Evolutionary conservation across 1,284 basidiomycete species (phyloP).

Genomic region (Irpex sp.): DNA sequence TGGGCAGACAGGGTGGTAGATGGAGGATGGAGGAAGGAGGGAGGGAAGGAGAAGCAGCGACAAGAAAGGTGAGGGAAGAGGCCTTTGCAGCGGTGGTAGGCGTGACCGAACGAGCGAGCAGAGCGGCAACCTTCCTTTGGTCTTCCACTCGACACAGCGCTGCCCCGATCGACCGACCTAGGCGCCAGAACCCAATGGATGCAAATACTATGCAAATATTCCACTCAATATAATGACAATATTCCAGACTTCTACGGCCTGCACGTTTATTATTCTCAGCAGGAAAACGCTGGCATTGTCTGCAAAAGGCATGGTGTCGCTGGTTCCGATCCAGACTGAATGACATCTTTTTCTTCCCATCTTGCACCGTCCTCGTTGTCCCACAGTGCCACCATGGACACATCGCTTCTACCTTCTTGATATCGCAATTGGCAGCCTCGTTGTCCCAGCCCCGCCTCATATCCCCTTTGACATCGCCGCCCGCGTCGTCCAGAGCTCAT

Average conservation of each 20-base stretch:
- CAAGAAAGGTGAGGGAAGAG: slow-evolving; percentile 1
- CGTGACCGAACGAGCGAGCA: background rate
- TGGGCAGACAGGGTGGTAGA: slow-evolving; percentile 4
- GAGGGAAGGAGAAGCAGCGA: slow-evolving; percentile 5
- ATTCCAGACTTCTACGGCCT: no score
- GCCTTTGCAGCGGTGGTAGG: slow-evolving; percentile 9
- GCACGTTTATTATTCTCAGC: no score
- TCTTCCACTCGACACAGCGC: background rate
- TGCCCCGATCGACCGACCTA: background rate
- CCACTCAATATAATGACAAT: background rate
- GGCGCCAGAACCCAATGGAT: background rate
- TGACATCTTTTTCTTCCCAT: background rate
- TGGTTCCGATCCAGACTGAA: background rate
- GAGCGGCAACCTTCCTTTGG: slow-evolving; percentile 15
- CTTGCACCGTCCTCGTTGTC: background rate
- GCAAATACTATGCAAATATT: background rate
- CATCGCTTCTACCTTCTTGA: no score
- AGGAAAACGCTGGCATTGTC: background rate
- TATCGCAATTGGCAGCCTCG: no score
- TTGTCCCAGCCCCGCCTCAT: no score
- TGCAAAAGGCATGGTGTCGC: background rate
- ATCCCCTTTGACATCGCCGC: no score
- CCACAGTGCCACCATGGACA: no score
- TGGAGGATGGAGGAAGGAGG: slow-evolving; percentile 9
- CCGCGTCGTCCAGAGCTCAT: no score